Evolutionary conservation across 2,329 filamentous ascomycete species (phyloP).

Genomic region (Claviceps africana): DNA sequence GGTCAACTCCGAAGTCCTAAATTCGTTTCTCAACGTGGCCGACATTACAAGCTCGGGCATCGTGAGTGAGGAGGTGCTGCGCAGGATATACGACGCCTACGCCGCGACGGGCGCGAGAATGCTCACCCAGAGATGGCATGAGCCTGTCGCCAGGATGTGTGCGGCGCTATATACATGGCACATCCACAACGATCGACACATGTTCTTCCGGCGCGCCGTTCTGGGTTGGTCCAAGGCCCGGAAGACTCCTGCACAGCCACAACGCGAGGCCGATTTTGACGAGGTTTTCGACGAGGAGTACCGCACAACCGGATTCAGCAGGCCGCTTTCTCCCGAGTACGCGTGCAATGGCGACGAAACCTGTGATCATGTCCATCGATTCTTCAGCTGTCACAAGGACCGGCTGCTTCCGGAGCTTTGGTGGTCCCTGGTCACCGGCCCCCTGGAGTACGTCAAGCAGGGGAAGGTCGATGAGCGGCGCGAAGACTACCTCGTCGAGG

Average conservation of each 20-base stretch:
- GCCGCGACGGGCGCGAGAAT: slow-evolving; percentile 13
- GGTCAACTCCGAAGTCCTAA: slow-evolving; percentile 11
- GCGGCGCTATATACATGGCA: slow-evolving; percentile 19
- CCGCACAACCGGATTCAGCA: slow-evolving; percentile 14
- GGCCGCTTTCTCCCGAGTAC: slow-evolving; percentile 8
- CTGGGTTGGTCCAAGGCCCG: slow-evolving; percentile 17
- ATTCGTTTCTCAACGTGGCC: slow-evolving; percentile 10
- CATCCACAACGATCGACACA: slow-evolving; percentile 19
- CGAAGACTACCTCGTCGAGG: slow-evolving; percentile 7
- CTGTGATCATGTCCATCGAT: slow-evolving; percentile 8
- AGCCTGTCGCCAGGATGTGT: slow-evolving; percentile 18
- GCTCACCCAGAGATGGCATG: slow-evolving; percentile 18
- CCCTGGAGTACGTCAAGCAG: slow-evolving; percentile 9
- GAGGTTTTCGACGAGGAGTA: slow-evolving; percentile 17
- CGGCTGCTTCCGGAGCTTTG: slow-evolving; percentile 8
- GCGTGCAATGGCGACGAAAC: slow-evolving; percentile 10
- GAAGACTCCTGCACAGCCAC: slow-evolving; percentile 11
- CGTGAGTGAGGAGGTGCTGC: slow-evolving; percentile 10
- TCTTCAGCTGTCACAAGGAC: slow-evolving; percentile 4
- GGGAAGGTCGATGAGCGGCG: slow-evolving; percentile 8
- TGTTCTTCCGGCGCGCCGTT: slow-evolving; percentile 17
- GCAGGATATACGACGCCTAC: slow-evolving; percentile 10
- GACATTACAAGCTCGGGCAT: slow-evolving; percentile 9
- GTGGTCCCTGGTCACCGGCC: slow-evolving; percentile 8
- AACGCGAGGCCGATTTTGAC: slow-evolving; percentile 17